Conservation (phyloP, 768 basidiomycete species). For the Russula brevipes region DNA sequence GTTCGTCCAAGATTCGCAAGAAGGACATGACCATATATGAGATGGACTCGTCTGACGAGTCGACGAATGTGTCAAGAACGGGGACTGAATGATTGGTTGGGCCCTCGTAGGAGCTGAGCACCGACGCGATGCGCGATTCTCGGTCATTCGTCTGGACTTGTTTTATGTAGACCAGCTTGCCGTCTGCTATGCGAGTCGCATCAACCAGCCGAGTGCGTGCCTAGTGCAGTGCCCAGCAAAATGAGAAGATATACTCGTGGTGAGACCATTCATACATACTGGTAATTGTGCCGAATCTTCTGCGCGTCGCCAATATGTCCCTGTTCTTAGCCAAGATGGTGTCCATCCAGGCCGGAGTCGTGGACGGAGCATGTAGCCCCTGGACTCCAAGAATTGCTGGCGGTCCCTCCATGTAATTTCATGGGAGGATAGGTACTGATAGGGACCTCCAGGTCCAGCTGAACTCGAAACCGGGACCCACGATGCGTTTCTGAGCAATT, state of each 20-base stretch:
- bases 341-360: constrained; percentile 23
- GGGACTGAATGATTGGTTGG: constrained; percentile 17
- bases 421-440: neutral
- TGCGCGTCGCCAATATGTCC: neutral
- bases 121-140: constrained; percentile 23
- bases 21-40: constrained; percentile 23
- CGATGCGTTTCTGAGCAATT: no score
- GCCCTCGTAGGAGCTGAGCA: neutral
- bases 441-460: no score
- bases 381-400: constrained; percentile 12
- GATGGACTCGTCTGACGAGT: neutral
- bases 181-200: constrained; percentile 32
- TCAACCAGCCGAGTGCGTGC: constrained; percentile 27
- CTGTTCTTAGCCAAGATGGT: constrained; percentile 21
- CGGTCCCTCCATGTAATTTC: constrained; percentile 20
- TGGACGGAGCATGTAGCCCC: constrained; percentile 24
- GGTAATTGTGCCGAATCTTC: neutral
- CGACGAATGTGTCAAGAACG: constrained; percentile 16
- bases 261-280: neutral
- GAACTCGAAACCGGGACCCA: no score
- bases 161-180: constrained; percentile 32
- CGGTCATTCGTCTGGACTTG: constrained; percentile 10
- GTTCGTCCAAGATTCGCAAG: neutral
- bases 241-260: neutral
- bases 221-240: neutral